These are phyloP conservation scores for Lumnitzera littorea DNA, from an alignment of 345 rosid genomes.

Conservation along the genomic window DNA sequence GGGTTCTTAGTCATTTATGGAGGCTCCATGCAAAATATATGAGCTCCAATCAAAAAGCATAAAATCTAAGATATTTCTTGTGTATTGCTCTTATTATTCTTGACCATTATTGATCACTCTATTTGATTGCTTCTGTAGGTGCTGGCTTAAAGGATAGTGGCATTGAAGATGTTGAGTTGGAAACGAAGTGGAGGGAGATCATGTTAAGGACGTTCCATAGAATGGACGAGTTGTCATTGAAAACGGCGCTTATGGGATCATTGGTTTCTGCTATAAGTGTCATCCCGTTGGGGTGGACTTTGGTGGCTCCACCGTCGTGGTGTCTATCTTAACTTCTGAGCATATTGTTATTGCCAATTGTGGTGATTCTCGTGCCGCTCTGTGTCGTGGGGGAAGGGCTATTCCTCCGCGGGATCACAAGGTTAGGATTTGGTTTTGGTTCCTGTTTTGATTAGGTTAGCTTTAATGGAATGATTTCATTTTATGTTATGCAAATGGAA, in stretches of 20 bases:
- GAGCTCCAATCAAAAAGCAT: constrained; percentile 25
- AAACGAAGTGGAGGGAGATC: constrained; percentile 26
- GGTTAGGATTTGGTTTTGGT: constrained; percentile 22
- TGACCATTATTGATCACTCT: constrained; percentile 1
- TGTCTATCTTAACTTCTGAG: constrained; percentile 29
- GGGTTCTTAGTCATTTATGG: constrained; percentile 51
- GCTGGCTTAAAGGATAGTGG: neutral
- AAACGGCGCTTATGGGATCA: constrained; percentile 27
- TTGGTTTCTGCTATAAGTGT: constrained; percentile 25
- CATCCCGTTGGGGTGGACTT: constrained; percentile 28
- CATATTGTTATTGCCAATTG: constrained; percentile 47
- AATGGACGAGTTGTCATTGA: constrained; percentile 38
- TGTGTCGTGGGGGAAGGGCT: constrained; percentile 40
- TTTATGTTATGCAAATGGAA: too few species aligned
- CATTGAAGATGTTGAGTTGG: constrained; percentile 1
- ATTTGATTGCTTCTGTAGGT: neutral
- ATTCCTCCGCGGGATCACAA: constrained; percentile 50
- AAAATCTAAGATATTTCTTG: constrained; percentile 31
- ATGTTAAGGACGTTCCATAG: constrained; percentile 36
- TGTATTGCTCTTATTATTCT: constrained; percentile 9
- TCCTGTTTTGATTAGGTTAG: neutral
- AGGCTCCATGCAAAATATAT: constrained; percentile 30
- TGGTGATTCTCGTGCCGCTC: constrained; percentile 67
- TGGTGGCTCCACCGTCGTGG: constrained; percentile 49
- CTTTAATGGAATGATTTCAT: too few species aligned